These are phyloP conservation scores for Lipomyces lipofer DNA, from an alignment of 805 yeast genomes.

Conservation along the genomic window DNA sequence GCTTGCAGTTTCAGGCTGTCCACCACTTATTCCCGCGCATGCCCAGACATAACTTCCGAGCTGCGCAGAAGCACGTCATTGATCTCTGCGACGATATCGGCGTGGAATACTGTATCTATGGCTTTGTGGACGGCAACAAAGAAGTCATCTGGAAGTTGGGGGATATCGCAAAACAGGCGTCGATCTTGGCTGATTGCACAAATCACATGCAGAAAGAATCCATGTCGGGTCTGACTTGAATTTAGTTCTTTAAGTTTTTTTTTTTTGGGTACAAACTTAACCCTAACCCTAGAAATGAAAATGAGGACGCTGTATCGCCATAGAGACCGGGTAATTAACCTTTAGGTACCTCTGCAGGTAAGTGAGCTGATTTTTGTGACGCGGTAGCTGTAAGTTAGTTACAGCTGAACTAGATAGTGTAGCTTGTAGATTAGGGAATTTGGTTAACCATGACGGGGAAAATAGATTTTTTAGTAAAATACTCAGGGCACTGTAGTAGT, in stretches of 20 bases:
- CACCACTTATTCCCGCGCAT: slow-evolving; percentile 88
- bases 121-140: slow-evolving; percentile 75
- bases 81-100: slow-evolving; percentile 78
- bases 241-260: neutral
- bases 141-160: slow-evolving; percentile 67
- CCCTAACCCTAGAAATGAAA: no score
- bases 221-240: neutral
- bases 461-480: no score
- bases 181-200: slow-evolving; percentile 71
- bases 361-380: no score
- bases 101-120: slow-evolving; percentile 77
- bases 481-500: no score
- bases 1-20: slow-evolving; percentile 86
- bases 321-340: no score
- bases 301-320: no score
- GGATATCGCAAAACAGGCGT: slow-evolving; percentile 78
- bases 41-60: slow-evolving; percentile 83
- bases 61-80: slow-evolving; percentile 68
- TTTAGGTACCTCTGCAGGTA: no score
- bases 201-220: slow-evolving; percentile 58
- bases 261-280: no score
- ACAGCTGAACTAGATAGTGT: no score
- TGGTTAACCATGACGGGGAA: no score
- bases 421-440: no score
- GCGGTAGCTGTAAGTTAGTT: no score